Evolutionary conservation across 768 basidiomycete species (phyloP).

Genomic region (Glaciozyma martinii): DNA sequence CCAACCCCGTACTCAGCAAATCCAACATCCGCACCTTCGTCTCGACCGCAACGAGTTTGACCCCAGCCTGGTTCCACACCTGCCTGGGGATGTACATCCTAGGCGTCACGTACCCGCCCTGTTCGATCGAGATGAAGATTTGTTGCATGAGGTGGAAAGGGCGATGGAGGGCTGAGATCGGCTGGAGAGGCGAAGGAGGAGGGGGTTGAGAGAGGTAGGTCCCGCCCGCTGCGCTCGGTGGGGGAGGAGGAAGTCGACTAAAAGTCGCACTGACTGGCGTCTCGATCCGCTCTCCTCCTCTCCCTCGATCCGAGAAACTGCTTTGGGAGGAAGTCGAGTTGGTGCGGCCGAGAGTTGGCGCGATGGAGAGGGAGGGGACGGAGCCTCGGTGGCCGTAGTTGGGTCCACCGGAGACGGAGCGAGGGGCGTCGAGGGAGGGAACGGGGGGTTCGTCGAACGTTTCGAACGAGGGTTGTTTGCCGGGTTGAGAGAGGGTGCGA

Average conservation of each 20-base stretch:
- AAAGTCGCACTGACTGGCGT: background rate
- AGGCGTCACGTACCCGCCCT: constrained; percentile 81
- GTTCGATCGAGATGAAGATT: constrained; percentile 68
- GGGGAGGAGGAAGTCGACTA: background rate
- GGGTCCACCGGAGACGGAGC: background rate
- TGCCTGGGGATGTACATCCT: constrained; percentile 78
- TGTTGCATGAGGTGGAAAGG: constrained; percentile 87
- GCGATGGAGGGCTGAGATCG: constrained; percentile 50
- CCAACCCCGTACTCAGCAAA: constrained; percentile 65
- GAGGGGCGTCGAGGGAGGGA: background rate
- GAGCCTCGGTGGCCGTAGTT: constrained; percentile 4
- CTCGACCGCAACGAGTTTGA: constrained; percentile 66
- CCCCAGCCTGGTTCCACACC: constrained; percentile 85
- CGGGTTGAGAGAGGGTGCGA: constrained; percentile 24
- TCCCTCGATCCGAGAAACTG: background rate
- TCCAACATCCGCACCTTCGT: constrained; percentile 82
- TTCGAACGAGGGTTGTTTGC: constrained; percentile 24
- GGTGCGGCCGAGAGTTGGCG: constrained; percentile 8
- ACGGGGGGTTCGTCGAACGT: constrained; percentile 7
- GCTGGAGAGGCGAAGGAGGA: background rate
- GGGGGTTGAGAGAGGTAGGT: background rate
- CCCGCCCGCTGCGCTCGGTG: background rate
- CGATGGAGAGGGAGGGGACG: constrained; percentile 10
- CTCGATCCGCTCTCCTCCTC: background rate
- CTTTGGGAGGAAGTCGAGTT: constrained; percentile 15